Evolutionary conservation across 208 protist genomes (phyloP), one percentile per base, ranked within the genome.

Genomic region (Crithidia acanthocephali): DNA sequence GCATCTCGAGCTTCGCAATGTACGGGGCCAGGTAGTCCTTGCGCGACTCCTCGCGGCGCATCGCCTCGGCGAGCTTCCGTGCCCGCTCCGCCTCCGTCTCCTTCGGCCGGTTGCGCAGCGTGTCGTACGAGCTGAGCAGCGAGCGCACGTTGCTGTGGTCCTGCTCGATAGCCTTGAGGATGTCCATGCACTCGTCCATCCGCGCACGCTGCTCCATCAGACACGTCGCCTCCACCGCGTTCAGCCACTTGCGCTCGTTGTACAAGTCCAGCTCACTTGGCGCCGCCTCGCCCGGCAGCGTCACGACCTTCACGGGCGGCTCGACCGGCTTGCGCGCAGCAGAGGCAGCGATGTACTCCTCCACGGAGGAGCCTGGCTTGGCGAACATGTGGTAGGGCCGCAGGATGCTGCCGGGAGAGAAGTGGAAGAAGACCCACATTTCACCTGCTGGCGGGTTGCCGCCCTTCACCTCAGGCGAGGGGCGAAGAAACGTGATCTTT

Each of bases 21-120:
- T 97, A 97, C 44, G 93, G 93, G 2, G 93, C 93, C 8, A 97
- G 83, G 71, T 95, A 95, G 65, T 97, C 93, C 70, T 89, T 85
- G 30, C 90, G 86, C 15, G 88, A 92, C 68, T 93, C 88, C 61
- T 92, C 84, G 13, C 83, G 84, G 5, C 80, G 71, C n/a, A 73
- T 68, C 40, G 77, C 80, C 58, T 95, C 93, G 11, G 91, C 91
- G 2, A 92, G 72, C 71, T 80, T 86, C 64, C 74, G 74, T 33
- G 84, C 85, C 7, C 84, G 80, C 68, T 95, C 91, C 27, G 80
- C 80, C 74, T 97, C 91, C 35, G 88, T 92, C 68, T 95, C 93
- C 48, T 79, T 86, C 11, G 91, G 88, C 4, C 87, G 86, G 52
- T 97, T 97, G 67, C 93, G 91, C 62, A 97, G 82, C 16, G 91